Evolutionary conservation across 345 rosid species (phyloP).

Genomic region (Camelina neglecta): DNA sequence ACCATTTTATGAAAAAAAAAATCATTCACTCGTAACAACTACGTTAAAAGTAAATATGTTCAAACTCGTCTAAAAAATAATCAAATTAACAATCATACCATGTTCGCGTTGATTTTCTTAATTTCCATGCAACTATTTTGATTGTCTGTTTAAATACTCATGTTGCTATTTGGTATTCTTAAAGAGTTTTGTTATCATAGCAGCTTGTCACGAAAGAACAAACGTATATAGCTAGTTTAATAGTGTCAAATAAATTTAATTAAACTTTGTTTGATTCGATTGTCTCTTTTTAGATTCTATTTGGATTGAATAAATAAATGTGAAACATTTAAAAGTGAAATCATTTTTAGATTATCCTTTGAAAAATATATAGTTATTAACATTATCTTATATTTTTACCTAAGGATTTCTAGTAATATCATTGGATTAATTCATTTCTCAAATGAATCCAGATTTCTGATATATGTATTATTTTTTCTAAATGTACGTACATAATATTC

Average conservation of each 20-base stretch:
- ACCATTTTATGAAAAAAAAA: no score
- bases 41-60: no score
- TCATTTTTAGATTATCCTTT: neutral
- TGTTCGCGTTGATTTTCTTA: neutral
- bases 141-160: neutral
- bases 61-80: neutral
- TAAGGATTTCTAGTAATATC: neutral
- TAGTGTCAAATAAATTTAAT: neutral
- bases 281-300: neutral
- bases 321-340: slow-evolving; percentile 2
- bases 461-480: no score
- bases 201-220: neutral
- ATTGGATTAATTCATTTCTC: slow-evolving; percentile 17
- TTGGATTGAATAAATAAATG: neutral
- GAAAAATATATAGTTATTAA: neutral
- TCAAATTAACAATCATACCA: no score
- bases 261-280: neutral
- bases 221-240: neutral
- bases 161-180: neutral
- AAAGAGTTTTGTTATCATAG: slow-evolving; percentile 5
- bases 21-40: neutral
- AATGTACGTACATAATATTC: neutral
- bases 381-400: neutral
- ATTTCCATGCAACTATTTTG: neutral
- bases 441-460: neutral